Evolutionary conservation across 106 monocot species (phyloP).

Genomic region (Dendrobium catenatum): DNA sequence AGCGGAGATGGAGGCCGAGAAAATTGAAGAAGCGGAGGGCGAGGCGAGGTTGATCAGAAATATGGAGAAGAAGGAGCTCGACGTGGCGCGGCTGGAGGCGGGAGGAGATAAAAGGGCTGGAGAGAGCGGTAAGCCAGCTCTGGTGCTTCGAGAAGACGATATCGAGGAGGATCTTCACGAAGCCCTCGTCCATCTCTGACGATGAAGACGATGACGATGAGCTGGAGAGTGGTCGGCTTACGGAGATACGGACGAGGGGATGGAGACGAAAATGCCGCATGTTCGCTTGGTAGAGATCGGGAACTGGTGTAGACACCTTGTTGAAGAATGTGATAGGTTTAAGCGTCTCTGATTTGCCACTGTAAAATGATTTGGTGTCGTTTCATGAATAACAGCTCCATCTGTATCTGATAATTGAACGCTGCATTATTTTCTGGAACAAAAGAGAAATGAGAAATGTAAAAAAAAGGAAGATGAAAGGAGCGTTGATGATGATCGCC

Average conservation of each 20-base stretch:
- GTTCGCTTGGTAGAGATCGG: neutral
- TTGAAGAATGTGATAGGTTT: neutral
- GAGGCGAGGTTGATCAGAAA: constrained; percentile 32
- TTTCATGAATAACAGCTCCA: neutral
- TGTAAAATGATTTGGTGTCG: neutral
- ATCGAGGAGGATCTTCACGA: constrained; percentile 47
- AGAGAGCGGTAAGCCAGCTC: constrained; percentile 49
- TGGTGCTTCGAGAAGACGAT: constrained; percentile 42
- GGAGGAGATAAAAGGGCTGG: constrained; percentile 40
- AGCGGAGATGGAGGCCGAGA: constrained; percentile 48
- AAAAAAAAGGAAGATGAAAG: neutral
- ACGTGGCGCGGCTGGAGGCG: constrained; percentile 54
- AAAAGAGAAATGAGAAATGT: neutral
- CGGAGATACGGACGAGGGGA: neutral
- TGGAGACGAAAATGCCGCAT: neutral
- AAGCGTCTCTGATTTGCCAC: neutral
- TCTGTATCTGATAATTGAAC: neutral
- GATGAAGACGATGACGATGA: neutral
- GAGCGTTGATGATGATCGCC: neutral
- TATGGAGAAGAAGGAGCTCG: constrained; percentile 43
- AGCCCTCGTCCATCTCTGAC: constrained; percentile 27
- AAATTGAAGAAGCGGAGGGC: constrained; percentile 70
- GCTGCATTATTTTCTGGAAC: neutral
- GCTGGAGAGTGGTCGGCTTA: neutral
- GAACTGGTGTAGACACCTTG: neutral